These are phyloP conservation scores for Cichorium intybus DNA, from an alignment of 140 eudicot species.

Conservation along the genomic window DNA sequence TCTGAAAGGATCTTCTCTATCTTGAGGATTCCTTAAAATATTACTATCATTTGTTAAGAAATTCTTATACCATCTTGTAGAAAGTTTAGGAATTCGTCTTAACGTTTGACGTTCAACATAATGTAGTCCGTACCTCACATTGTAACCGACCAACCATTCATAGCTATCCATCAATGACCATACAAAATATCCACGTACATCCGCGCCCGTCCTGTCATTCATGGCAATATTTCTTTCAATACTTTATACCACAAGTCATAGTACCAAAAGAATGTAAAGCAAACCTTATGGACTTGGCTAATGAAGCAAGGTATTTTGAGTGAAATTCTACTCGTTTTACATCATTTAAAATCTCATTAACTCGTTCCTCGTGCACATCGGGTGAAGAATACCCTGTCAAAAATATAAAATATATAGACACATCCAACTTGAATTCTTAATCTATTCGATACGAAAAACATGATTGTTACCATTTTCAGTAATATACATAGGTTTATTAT, in stretches of 20 bases:
- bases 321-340: conserved; percentile 45
- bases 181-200: conserved; percentile 74
- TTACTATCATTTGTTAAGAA: conserved; percentile 37
- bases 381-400: conserved; percentile 34
- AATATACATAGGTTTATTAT: conserved; percentile 68
- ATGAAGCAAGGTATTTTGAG: conserved; percentile 43
- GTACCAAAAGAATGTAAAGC: background rate
- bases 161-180: conserved; percentile 70
- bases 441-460: background rate
- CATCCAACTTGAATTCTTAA: no score
- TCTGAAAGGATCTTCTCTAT: no score
- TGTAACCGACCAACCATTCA: conserved; percentile 57
- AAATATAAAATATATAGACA: background rate
- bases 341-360: conserved; percentile 33
- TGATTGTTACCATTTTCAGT: conserved; percentile 72
- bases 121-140: conserved; percentile 44
- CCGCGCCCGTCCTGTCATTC: conserved; percentile 52
- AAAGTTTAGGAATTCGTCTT: conserved; percentile 48
- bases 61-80: conserved; percentile 53
- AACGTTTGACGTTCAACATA: conserved; percentile 45
- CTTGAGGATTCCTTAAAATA: no score
- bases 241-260: background rate
- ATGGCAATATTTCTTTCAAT: background rate
- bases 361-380: conserved; percentile 1
- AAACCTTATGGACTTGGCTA: conserved; percentile 50